Conservation (phyloP, 2,329 filamentous ascomycete genomes). For the Bisporella sp. region DNA sequence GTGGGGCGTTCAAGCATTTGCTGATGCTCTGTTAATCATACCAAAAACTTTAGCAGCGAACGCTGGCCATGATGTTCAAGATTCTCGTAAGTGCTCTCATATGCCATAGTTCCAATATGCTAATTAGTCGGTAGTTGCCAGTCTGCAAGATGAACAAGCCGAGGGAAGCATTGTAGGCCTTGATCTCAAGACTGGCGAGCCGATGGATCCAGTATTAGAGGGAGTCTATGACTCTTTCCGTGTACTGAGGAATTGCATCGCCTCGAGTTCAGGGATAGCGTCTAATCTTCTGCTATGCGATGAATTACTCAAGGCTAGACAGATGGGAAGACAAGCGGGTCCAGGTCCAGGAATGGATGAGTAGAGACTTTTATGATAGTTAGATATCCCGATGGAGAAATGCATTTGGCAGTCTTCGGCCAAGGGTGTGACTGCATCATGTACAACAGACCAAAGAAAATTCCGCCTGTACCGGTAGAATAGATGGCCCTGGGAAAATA, state of each 20-base stretch:
- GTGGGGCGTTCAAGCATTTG: constrained; percentile 90
- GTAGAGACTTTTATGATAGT: constrained; percentile 12
- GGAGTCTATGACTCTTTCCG: constrained; percentile 96
- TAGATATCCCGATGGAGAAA: background rate
- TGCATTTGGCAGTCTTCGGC: no score
- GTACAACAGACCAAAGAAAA: no score
- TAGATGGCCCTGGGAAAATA: no score
- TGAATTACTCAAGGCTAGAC: constrained; percentile 92
- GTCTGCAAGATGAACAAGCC: constrained; percentile 75
- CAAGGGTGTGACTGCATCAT: no score
- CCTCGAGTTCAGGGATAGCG: constrained; percentile 90
- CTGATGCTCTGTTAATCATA: constrained; percentile 89
- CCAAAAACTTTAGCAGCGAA: constrained; percentile 97
- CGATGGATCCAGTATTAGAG: constrained; percentile 90
- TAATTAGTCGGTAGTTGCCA: constrained; percentile 55
- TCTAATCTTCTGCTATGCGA: constrained; percentile 93
- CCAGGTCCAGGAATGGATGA: constrained; percentile 60
- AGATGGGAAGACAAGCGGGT: constrained; percentile 70
- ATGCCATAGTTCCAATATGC: constrained; percentile 8
- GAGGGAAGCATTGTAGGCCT: constrained; percentile 84
- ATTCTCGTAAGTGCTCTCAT: constrained; percentile 62
- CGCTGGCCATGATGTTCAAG: constrained; percentile 92
- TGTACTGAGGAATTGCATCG: constrained; percentile 86
- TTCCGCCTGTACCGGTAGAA: no score
- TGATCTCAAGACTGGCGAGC: constrained; percentile 77